Percentiles rank a stretch among this genome's conserved stretches.
Evolutionary conservation across 176 grass and related monocot species (phyloP).

Genomic region (Aegilops longissima): DNA sequence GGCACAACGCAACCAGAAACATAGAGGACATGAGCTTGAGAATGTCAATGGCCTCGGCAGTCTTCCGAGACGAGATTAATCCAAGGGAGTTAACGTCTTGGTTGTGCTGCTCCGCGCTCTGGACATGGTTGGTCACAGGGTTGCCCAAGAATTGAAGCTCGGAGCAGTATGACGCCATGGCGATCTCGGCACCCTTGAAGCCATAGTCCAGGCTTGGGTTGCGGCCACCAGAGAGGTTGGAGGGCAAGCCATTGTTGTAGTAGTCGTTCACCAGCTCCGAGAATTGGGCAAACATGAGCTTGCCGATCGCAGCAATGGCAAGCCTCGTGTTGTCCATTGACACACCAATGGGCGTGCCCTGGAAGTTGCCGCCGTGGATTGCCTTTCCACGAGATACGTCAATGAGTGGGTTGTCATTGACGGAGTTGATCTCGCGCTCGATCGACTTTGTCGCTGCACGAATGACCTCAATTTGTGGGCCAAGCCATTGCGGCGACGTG

Average conservation of each 20-base stretch:
- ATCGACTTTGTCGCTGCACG: conserved; percentile 40
- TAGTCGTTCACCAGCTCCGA: conserved; percentile 83
- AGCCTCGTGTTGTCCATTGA: conserved; percentile 90
- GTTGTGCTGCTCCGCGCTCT: conserved; percentile 88
- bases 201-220: conserved; percentile 87
- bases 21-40: too few relatives aligned
- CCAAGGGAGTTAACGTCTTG: conserved; percentile 70
- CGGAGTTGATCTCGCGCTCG: conserved; percentile 80
- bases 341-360: conserved; percentile 81
- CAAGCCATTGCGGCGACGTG: conserved; percentile 51
- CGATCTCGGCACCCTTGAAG: conserved; percentile 86
- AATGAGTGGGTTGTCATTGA: conserved; percentile 88
- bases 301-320: conserved; percentile 72
- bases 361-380: conserved; percentile 81
- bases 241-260: conserved; percentile 87
- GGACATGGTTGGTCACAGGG: conserved; percentile 87
- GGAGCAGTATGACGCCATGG: conserved; percentile 84
- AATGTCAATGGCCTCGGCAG: too few relatives aligned
- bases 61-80: too few relatives aligned
- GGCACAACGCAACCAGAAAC: too few relatives aligned
- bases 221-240: conserved; percentile 74
- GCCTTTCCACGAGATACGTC: conserved; percentile 72
- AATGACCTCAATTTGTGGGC: conserved; percentile 42
- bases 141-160: conserved; percentile 83
- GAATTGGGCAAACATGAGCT: conserved; percentile 88